phyloP scores from a whole-genome alignment of 1,284 basidiomycete species.

The Fomitiporia mediterranea region DNA sequence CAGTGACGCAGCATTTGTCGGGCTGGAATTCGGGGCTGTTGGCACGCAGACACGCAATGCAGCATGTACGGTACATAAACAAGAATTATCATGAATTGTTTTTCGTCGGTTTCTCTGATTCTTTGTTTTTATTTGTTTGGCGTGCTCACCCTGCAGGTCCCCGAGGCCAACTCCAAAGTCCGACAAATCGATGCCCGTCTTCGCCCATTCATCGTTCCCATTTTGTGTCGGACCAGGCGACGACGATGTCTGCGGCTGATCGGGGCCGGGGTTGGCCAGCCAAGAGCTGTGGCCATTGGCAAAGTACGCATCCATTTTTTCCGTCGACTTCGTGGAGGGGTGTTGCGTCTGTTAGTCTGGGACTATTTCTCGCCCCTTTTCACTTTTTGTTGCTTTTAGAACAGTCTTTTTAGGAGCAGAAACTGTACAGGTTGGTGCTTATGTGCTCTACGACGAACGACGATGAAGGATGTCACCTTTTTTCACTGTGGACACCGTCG shows the following conservation, averaged over 20 bases:
- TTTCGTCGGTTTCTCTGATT: not conserved
- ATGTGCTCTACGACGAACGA: constrained; percentile 18
- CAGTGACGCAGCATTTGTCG: constrained; percentile 10
- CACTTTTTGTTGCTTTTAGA: not conserved
- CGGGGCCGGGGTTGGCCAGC: constrained; percentile 29
- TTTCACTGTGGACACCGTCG: constrained; percentile 23
- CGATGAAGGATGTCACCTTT: constrained; percentile 36
- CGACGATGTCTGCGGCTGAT: constrained; percentile 46
- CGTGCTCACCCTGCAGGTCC: constrained; percentile 35
- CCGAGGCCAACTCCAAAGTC: constrained; percentile 39
- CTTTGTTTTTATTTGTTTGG: constrained; percentile 1
- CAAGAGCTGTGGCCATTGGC: not conserved
- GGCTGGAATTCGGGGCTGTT: constrained; percentile 12
- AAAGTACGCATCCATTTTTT: constrained; percentile 6
- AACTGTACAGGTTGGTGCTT: constrained; percentile 2
- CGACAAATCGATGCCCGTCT: constrained; percentile 35
- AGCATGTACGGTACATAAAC: constrained; percentile 1
- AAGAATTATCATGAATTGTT: not conserved
- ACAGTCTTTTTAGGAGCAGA: constrained; percentile 1
- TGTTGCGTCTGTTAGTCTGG: no score
- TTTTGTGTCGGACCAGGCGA: constrained; percentile 24
- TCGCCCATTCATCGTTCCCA: constrained; percentile 23
- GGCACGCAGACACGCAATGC: not conserved
- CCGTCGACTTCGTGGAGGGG: no score
- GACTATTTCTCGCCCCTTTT: not conserved